Percentiles rank a stretch among this genome's conserved stretches.
Evolutionary conservation across 2,329 filamentous ascomycete species (phyloP).

Genomic region (Nigrograna mackinnonii): DNA sequence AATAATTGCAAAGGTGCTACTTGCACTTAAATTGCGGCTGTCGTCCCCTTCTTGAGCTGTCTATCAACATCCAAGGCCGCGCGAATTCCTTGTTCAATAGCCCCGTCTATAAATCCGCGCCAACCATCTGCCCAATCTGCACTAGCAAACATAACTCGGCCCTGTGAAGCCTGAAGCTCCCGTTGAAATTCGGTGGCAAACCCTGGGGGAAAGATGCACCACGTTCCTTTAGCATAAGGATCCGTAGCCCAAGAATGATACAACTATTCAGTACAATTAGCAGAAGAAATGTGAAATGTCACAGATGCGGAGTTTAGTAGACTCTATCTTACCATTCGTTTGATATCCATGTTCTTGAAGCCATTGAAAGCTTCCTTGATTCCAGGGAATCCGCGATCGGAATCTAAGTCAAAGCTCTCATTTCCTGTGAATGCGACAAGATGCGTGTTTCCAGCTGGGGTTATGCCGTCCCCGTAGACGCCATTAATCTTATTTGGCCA

Average conservation of each 20-base stretch:
- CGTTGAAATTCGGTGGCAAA: constrained; percentile 18
- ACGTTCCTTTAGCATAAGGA: constrained; percentile 29
- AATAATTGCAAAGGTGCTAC: too few relatives aligned
- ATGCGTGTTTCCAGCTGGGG: background rate
- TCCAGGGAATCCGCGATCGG: too few relatives aligned
- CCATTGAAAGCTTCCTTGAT: too few relatives aligned
- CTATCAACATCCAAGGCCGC: too few relatives aligned
- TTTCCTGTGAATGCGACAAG: background rate
- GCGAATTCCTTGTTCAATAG: constrained; percentile 22
- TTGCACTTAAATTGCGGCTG: too few relatives aligned
- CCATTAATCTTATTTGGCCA: background rate
- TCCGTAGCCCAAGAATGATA: constrained; percentile 34
- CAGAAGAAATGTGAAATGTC: too few relatives aligned
- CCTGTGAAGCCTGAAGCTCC: constrained; percentile 27
- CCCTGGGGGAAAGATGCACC: constrained; percentile 19
- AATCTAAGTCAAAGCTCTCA: too few relatives aligned
- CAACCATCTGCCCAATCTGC: constrained; percentile 40
- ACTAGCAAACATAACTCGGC: constrained; percentile 31
- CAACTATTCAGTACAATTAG: constrained; percentile 1
- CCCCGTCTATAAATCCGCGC: constrained; percentile 39
- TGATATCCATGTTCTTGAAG: too few relatives aligned
- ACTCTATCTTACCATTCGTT: too few relatives aligned
- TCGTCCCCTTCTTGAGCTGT: too few relatives aligned
- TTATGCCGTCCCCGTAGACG: background rate
- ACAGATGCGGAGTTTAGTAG: too few relatives aligned